These are phyloP conservation scores for Harringtonia lauricola DNA, from an alignment of 2,329 filamentous ascomycete genomes.

Conservation along the genomic window DNA sequence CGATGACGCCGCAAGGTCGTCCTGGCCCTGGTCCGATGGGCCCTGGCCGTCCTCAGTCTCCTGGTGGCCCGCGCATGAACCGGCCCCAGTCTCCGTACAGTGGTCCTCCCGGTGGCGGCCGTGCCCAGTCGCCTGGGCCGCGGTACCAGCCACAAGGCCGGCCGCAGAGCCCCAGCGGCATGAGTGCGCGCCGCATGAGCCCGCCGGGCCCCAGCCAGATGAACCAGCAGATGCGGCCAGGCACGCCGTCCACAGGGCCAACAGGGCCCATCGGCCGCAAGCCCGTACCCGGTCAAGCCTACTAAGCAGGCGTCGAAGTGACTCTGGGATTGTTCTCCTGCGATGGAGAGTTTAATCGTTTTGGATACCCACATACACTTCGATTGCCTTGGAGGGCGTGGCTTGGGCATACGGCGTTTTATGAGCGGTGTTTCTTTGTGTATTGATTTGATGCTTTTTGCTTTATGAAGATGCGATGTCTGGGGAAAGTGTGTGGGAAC, in stretches of 20 bases:
- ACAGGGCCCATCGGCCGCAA: conserved; percentile 37
- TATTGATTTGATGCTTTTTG: too few relatives aligned
- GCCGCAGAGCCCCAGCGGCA: conserved; percentile 30
- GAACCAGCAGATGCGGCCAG: conserved; percentile 17
- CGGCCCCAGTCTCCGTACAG: conserved; percentile 32
- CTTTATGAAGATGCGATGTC: too few relatives aligned
- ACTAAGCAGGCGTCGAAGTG: conserved; percentile 17
- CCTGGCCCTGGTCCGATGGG: conserved; percentile 13
- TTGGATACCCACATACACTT: too few relatives aligned
- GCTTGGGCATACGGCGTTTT: too few relatives aligned
- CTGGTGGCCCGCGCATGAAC: conserved; percentile 22
- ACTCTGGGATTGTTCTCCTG: too few relatives aligned
- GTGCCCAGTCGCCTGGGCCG: conserved; percentile 10
- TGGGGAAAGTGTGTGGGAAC: too few relatives aligned
- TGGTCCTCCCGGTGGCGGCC: conserved; percentile 9
- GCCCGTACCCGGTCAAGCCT: conserved; percentile 44
- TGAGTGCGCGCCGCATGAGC: conserved; percentile 25
- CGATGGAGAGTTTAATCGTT: too few relatives aligned
- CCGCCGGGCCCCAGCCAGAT: conserved; percentile 35
- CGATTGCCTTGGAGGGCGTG: too few relatives aligned
- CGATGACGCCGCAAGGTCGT: conserved; percentile 27
- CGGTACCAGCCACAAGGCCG: conserved; percentile 32
- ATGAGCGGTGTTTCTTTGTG: too few relatives aligned
- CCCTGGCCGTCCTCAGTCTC: conserved; percentile 5
- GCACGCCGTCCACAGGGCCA: conserved; percentile 7